These are phyloP conservation scores for Solanum lycopersicoides DNA, from an alignment of 257 asterid genomes.

Conservation along the genomic window DNA sequence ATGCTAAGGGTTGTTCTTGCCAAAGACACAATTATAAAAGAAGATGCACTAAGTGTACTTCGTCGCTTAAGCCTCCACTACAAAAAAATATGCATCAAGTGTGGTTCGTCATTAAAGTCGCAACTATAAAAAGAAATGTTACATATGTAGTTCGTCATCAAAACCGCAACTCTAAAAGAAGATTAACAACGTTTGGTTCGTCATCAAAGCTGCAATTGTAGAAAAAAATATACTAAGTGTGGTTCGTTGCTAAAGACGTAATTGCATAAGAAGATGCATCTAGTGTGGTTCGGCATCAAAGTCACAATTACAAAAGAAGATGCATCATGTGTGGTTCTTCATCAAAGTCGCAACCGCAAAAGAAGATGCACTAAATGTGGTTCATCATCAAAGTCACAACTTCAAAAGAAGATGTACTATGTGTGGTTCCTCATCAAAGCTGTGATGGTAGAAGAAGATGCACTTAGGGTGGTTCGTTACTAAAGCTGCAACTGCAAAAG, in stretches of 20 bases:
- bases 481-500: too few relatives aligned
- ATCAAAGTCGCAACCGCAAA: too few relatives aligned
- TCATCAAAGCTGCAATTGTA: too few relatives aligned
- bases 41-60: not conserved
- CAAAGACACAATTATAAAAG: not conserved
- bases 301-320: too few relatives aligned
- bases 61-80: not conserved
- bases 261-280: not conserved
- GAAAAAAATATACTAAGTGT: not conserved
- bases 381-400: too few relatives aligned
- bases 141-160: not conserved
- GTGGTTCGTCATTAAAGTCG: not conserved
- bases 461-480: too few relatives aligned
- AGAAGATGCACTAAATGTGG: too few relatives aligned
- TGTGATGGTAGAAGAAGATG: too few relatives aligned
- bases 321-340: too few relatives aligned
- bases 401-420: too few relatives aligned
- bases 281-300: not conserved
- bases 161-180: too few relatives aligned
- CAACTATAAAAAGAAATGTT: accelerated
- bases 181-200: not conserved
- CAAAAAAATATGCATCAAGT: not conserved
- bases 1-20: not conserved
- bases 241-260: not conserved
- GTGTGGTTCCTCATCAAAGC: too few relatives aligned